phyloP scores from a whole-genome alignment of 768 basidiomycete species.

The Mycena rebaudengoi region DNA sequence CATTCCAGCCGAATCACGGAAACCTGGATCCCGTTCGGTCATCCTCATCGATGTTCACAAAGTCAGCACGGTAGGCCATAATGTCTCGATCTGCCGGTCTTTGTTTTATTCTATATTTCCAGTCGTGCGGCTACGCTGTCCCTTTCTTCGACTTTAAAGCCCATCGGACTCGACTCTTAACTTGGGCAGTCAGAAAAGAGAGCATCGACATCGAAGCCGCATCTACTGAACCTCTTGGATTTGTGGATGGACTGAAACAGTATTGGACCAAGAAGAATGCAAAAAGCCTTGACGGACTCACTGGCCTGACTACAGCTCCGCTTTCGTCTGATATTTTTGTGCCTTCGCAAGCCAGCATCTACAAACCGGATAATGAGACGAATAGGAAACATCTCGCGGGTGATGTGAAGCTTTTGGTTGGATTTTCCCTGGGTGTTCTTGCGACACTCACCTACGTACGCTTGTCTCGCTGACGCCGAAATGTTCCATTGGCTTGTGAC shows the following conservation, averaged over 20 bases:
- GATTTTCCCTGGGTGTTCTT: constrained; percentile 21
- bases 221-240: constrained; percentile 11
- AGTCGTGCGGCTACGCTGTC: constrained; percentile 76
- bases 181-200: constrained; percentile 56
- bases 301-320: constrained; percentile 49
- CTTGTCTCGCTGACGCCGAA: background rate
- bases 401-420: constrained; percentile 12
- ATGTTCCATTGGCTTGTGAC: too few relatives aligned
- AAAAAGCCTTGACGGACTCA: constrained; percentile 65
- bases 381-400: background rate
- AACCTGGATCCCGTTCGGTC: constrained; percentile 65
- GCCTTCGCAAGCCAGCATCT: background rate
- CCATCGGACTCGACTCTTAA: constrained; percentile 62
- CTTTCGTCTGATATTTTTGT: constrained; percentile 22
- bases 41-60: constrained; percentile 70
- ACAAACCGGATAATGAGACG: constrained; percentile 23
- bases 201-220: constrained; percentile 40
- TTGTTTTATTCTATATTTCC: background rate
- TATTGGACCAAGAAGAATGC: constrained; percentile 65
- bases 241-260: constrained; percentile 53
- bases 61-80: constrained; percentile 53
- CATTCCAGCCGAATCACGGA: constrained; percentile 54
- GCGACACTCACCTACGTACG: constrained; percentile 5
- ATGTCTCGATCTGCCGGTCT: background rate
- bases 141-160: constrained; percentile 66